phyloP scores from a whole-genome alignment of 2,329 filamentous ascomycete species.

The Colletotrichum sp. region DNA sequence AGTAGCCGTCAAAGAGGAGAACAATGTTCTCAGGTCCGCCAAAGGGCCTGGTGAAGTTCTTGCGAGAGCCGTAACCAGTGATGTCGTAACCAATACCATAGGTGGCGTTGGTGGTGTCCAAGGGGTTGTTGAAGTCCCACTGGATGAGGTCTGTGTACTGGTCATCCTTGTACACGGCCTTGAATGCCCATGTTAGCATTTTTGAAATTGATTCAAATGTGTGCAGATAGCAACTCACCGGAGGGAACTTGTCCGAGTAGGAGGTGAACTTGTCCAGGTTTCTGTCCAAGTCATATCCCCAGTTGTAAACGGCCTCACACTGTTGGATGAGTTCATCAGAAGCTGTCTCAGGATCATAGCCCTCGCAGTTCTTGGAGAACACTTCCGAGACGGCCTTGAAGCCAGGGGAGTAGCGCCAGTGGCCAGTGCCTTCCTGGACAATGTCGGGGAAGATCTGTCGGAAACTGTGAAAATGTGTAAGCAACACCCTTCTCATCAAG shows the following conservation, averaged over 20 bases:
- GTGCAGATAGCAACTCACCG: slow-evolving; percentile 30
- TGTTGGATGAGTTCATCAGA: slow-evolving; percentile 47
- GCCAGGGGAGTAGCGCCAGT: slow-evolving; percentile 41
- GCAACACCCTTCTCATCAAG: not conserved
- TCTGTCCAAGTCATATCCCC: slow-evolving; percentile 52
- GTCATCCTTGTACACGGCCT: slow-evolving; percentile 5
- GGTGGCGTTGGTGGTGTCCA: slow-evolving; percentile 43
- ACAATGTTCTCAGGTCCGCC: slow-evolving; percentile 58
- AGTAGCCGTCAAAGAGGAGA: slow-evolving; percentile 62
- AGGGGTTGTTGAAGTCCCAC: slow-evolving; percentile 52
- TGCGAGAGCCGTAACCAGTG: slow-evolving; percentile 52
- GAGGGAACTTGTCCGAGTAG: slow-evolving; percentile 47
- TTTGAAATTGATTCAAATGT: not conserved
- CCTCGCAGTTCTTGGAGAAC: slow-evolving; percentile 46
- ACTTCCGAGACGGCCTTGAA: slow-evolving; percentile 51
- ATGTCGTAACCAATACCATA: slow-evolving; percentile 50
- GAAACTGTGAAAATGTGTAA: slow-evolving; percentile 42
- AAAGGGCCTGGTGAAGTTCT: slow-evolving; percentile 57
- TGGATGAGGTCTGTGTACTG: slow-evolving; percentile 55
- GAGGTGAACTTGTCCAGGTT: slow-evolving; percentile 54
- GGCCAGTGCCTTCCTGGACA: slow-evolving; percentile 39
- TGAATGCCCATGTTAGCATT: slow-evolving; percentile 39
- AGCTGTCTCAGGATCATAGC: slow-evolving; percentile 31
- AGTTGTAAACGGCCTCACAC: slow-evolving; percentile 47
- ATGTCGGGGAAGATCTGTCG: slow-evolving; percentile 53